Base-by-base conservation (phyloP, 148 eudicot genomes). In the Vaccinium macrocarpon region DNA sequence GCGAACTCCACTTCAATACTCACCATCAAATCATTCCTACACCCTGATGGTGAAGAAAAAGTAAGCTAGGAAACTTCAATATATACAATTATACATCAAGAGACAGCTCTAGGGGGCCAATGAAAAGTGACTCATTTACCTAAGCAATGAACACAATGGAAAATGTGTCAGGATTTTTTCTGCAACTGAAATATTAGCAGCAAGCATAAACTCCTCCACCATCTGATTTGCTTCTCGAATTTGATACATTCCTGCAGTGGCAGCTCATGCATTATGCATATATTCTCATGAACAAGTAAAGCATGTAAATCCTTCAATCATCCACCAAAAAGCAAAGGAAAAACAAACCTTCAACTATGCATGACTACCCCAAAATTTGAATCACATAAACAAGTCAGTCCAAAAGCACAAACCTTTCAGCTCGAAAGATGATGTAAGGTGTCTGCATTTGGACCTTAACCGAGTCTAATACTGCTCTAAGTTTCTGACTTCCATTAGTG, bases 131-230 rank as follows among this genome's bases (percentile, higher is more conserved):
- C 21, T 3, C 14, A 19, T 4, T 27, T 84, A 95, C 99, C 99
- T 95, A 84, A 97, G 88, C 48, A 97, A 84, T 35, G 99, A 93
- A 83, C 95, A 93, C 25, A 83, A 82, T 1, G 98, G 94, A 86
- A 90, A 95, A 90, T 92, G 92, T 76, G 92, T 88, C 87, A 97
- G 90, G 79, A 97, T 92, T 84, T 95, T 92, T 84, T 90, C 92
- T 75, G 99, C 98, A 83, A 97, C 99, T 15, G 99, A 92, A 85
- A 93, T 85, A 88, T 97, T 97, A 86, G 99, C 99, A 87, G 99
- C 98, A 92, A 97, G 98, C 99, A 97, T 97, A 88, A 95, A 97
- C 91, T 97, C 99, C 88, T 97, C 99, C 82, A 97, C 94, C 99
- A 97, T 97, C 90, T 97, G 99, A 86, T 97, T 97, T 86, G 99